A percentile compares a stretch with the other conserved stretches of the same genome.
Conservation (phyloP, 176 grass and related monocot genomes). For the Juncus inflexus region DNA sequence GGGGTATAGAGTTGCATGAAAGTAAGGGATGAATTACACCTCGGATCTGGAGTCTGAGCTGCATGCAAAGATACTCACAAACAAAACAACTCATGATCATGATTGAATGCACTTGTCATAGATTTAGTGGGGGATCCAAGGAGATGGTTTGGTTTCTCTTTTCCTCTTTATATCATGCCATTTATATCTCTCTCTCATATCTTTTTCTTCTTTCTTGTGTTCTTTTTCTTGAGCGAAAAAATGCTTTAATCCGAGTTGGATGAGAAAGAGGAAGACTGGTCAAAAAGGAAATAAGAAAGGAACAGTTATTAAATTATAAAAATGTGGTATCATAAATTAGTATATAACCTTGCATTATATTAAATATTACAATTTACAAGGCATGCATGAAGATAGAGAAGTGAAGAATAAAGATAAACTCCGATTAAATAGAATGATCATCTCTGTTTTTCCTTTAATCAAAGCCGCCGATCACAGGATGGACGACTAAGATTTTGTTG, state of each 20-base stretch:
- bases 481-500: too few species aligned
- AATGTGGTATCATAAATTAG: too few species aligned
- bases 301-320: constrained; percentile 6
- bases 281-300: constrained; percentile 31
- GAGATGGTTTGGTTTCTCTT: constrained; percentile 32
- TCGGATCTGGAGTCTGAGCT: constrained; percentile 40
- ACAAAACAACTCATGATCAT: constrained; percentile 25
- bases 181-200: constrained; percentile 3
- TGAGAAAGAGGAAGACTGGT: constrained; percentile 39
- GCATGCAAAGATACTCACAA: constrained; percentile 34
- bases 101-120: constrained; percentile 29
- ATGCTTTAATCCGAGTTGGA: constrained; percentile 39
- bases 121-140: constrained; percentile 50
- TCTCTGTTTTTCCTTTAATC: too few species aligned
- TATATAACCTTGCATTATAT: too few species aligned
- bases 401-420: too few species aligned
- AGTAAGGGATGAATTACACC: constrained; percentile 43
- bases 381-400: too few species aligned
- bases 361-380: too few species aligned
- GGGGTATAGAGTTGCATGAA: constrained; percentile 30
- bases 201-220: constrained; percentile 32
- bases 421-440: too few species aligned
- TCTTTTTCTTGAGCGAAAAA: constrained; percentile 39
- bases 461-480: too few species aligned
- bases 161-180: constrained; percentile 25